Evolutionary conservation across 495 filamentous ascomycete genomes (phyloP).

Genomic region (Penicillium waksmanii): DNA sequence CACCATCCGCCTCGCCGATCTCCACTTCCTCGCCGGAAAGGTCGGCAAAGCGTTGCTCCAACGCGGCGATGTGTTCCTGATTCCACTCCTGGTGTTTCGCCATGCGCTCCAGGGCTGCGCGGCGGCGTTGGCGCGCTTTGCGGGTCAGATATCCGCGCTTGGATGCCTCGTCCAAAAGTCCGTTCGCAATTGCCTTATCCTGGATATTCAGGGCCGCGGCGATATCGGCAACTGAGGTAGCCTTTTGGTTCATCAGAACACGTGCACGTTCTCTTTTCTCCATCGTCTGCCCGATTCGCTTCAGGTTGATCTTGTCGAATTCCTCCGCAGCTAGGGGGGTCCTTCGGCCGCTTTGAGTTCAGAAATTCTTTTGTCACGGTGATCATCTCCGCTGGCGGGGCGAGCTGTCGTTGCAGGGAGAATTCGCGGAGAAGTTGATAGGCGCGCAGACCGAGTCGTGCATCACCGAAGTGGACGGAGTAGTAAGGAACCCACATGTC

Average conservation of each 20-base stretch:
- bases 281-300: slow-evolving; percentile 48
- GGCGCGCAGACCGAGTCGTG: slow-evolving; percentile 69
- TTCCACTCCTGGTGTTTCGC: slow-evolving; percentile 40
- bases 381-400: slow-evolving; percentile 52
- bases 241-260: slow-evolving; percentile 82
- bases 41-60: slow-evolving; percentile 33
- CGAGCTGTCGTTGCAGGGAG: slow-evolving; percentile 50
- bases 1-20: slow-evolving; percentile 31
- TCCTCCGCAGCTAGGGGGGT: slow-evolving; percentile 44
- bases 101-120: slow-evolving; percentile 43
- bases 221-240: slow-evolving; percentile 85
- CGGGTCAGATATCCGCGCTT: slow-evolving; percentile 40
- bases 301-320: slow-evolving; percentile 49
- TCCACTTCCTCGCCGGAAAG: slow-evolving; percentile 34
- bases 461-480: slow-evolving; percentile 69
- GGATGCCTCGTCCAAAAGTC: slow-evolving; percentile 27
- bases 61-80: slow-evolving; percentile 32
- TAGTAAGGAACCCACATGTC: slow-evolving; percentile 90
- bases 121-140: slow-evolving; percentile 33
- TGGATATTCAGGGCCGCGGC: slow-evolving; percentile 73
- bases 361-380: slow-evolving; percentile 49
- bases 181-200: slow-evolving; percentile 39
- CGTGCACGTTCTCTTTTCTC: slow-evolving; percentile 60
- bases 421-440: slow-evolving; percentile 85
- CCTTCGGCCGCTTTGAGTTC: slow-evolving; percentile 64